phyloP scores from a whole-genome alignment of 495 filamentous ascomycete species.

The Talaromyces liani region DNA sequence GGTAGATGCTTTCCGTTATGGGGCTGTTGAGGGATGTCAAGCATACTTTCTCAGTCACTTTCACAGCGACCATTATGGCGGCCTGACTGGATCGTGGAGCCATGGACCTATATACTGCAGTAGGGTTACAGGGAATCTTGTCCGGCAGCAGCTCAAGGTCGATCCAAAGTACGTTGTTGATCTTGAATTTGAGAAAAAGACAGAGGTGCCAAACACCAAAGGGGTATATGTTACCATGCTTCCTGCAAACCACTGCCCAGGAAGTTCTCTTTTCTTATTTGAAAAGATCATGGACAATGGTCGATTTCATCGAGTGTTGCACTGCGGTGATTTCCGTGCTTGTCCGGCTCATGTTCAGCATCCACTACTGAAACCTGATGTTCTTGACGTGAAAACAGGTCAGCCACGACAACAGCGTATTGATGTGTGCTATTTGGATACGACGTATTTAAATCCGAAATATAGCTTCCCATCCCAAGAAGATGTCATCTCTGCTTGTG shows the following conservation, averaged over 20 bases:
- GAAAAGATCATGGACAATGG: constrained; percentile 64
- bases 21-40: constrained; percentile 81
- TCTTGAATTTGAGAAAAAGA: constrained; percentile 76
- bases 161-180: constrained; percentile 79
- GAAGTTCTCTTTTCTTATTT: constrained; percentile 88
- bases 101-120: constrained; percentile 98
- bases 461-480: constrained; percentile 90
- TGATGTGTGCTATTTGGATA: constrained; percentile 94
- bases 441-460: constrained; percentile 90
- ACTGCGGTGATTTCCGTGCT: constrained; percentile 94
- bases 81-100: constrained; percentile 77
- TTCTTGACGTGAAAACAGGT: constrained; percentile 57
- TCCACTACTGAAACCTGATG: constrained; percentile 68
- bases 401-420: constrained; percentile 74
- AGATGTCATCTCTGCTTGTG: constrained; percentile 78
- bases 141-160: constrained; percentile 76
- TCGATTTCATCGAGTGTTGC: constrained; percentile 68
- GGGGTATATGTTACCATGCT: constrained; percentile 89
- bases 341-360: constrained; percentile 81
- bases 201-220: constrained; percentile 69
- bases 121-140: constrained; percentile 80
- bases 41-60: constrained; percentile 98
- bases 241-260: constrained; percentile 94
- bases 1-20: constrained; percentile 95
- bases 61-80: constrained; percentile 95